Evolutionary conservation across 495 filamentous ascomycete species (phyloP), one percentile per base, ranked within the genome.

Genomic region (Tuber melanosporum): DNA sequence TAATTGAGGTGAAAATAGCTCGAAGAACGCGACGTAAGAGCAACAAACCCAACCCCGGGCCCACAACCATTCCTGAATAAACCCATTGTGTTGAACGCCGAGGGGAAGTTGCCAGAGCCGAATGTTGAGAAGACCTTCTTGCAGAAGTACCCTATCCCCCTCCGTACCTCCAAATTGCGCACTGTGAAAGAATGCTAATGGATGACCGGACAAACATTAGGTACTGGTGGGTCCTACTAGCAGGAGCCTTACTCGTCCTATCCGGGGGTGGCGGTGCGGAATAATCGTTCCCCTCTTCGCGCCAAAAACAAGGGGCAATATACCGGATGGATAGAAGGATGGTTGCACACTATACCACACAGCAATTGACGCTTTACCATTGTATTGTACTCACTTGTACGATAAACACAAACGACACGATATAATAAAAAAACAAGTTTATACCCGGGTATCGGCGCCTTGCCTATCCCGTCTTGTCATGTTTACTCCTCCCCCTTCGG

Each of bases 71-170:
- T 86, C 73, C 83, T 92, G 78, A 92, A 92, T 80, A 90, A 87
- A 82, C 90, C 91, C 3, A 85, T 93, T 6, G 89, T 92, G 66
- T 79, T 92, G 75, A 87, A 85, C 75, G 82, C 87, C 0, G 89
- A 92, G 79, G 91, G 91, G 15, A 90, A 86, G 84, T 83, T 87
- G 70, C 87, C 85, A 71, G 87, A 85, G 82, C 81, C 84, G 75
- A 85, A 85, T 79, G 75, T 80, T 39, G 90, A 92, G 87, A 92
- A 92, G 87, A 86, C 87, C 0, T 89, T 92, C 78, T 83, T 93
- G 70, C 91, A 93, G 84, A 92, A 92, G 90, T 92, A 85, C 82
- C 87, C 87, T 70, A 41, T 66, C 20, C 42, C n/a, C 26, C 17
- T 62, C 78, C 66, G 26, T 78, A 71, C 74, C 45, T 62, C 52